Base-by-base conservation (phyloP, 176 grass and related monocot species). In the Musa troglodytarum region DNA sequence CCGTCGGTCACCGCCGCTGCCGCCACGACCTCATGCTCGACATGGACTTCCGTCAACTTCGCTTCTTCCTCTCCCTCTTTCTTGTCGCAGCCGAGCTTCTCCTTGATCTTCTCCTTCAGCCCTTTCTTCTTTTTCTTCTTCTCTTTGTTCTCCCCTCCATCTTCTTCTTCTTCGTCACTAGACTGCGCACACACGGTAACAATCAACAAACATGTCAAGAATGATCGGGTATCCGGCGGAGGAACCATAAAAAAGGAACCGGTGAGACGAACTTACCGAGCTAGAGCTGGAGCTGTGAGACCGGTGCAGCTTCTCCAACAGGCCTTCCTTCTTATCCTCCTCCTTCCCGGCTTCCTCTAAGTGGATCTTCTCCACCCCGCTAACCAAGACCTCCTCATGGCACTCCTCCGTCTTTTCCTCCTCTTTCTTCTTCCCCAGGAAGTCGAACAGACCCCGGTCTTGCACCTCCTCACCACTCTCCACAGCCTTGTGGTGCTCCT, bases 81-180 rank as follows among this genome's bases (percentile, higher is more conserved):
- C 84, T 91, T 87, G 65, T 84, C 82, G 5, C 84, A 73, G 16
- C 82, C 85, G 20, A 95, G 16, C 82, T 95, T 95, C 81, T 86
- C 91, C 80, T 92, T 79, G 73, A 99, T 79, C 86, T 99, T 99
- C 73, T 89, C 96, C 78, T 92, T 94, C 23, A 99, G 86, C 1
- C 86, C 91, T 87, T 92, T 95, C 88, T 99, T 93, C 80, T 91
- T 99, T 77, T 86, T 95, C 81, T 80, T 95, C 91, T 92, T 99
- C 84, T 88, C 79, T 0, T 85, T 83, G 77, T 81, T 86, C 61
- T 92, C 91, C 10, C 89, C 88, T 34, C 88, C 90, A 58, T 77
- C 81, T 68, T 82, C 92, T 68, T 85, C 83, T 49, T 99, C 96
- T 77, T 99, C 96, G 8, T 95, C 95, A 53, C 89, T 92, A 24